phyloP scores from a whole-genome alignment of 2,329 filamentous ascomycete species.

The Penicillium rolfsii region DNA sequence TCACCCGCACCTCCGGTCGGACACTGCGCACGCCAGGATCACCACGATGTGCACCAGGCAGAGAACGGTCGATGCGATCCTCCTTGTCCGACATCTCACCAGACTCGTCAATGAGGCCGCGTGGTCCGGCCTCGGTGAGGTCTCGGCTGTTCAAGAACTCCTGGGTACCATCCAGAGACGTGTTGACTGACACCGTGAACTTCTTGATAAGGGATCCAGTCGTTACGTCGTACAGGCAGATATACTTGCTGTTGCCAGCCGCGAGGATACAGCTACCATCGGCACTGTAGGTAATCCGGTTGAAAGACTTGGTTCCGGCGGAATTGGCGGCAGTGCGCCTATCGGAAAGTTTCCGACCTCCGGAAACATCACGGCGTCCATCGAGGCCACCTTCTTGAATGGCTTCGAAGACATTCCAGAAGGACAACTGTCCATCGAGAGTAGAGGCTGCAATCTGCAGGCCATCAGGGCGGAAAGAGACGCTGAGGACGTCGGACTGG shows the following conservation, averaged over 20 bases:
- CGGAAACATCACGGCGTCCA: slow-evolving; percentile 87
- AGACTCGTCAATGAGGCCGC: slow-evolving; percentile 81
- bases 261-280: slow-evolving; percentile 90
- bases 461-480: slow-evolving; percentile 87
- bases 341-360: slow-evolving; percentile 85
- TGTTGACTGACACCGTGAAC: slow-evolving; percentile 91
- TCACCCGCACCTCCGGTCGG: slow-evolving; percentile 81
- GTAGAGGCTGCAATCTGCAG: slow-evolving; percentile 89
- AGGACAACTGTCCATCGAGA: slow-evolving; percentile 88
- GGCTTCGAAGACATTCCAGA: slow-evolving; percentile 90
- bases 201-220: slow-evolving; percentile 92
- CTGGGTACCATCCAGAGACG: slow-evolving; percentile 94
- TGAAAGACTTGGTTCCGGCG: slow-evolving; percentile 87
- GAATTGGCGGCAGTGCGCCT: slow-evolving; percentile 89
- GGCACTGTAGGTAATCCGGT: slow-evolving; percentile 83
- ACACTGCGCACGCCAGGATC: slow-evolving; percentile 79
- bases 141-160: slow-evolving; percentile 94
- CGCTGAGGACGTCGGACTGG: slow-evolving; percentile 84
- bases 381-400: slow-evolving; percentile 85
- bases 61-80: slow-evolving; percentile 73
- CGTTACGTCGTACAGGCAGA: slow-evolving; percentile 92
- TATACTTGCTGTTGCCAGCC: slow-evolving; percentile 96
- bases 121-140: slow-evolving; percentile 86
- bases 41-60: slow-evolving; percentile 86
- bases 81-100: slow-evolving; percentile 89